Evolutionary conservation across 192 early-diverging fungal genomes (phyloP), one percentile per base, ranked within the genome.

Genomic region (Coemansia nantahalensis): DNA sequence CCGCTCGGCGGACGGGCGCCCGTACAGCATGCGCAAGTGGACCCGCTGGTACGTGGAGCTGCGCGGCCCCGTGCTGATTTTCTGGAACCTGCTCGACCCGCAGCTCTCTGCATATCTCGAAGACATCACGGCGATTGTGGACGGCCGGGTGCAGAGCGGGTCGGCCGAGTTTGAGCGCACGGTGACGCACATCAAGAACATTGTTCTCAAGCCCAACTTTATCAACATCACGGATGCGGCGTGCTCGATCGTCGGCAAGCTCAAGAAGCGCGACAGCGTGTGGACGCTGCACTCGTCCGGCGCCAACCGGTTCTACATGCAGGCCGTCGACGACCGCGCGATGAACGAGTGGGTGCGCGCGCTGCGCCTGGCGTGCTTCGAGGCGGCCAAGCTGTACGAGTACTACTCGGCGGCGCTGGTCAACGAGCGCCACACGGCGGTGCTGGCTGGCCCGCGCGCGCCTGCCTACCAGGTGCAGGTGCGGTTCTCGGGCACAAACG

Each of bases 181-280:
- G 16, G 56, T 76, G 15, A 69, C 56, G 0, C 65, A 68, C 19
- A 72, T 76, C 44, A 80, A 85, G 41, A 64, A 60, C 44, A 68
- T 78, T 1, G 67, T 81, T 22, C 59, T 68, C 13, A 77, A 77
- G 59, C 80, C 82, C 38, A 81, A 83, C 41, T 86, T 82, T 62
- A 87, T 89, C 78, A 91, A 89, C 67, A 81, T 91, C 41, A 79
- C 85, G 34, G 87, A 89, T 49, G 79, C 84, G 3, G 70, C 57
- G 10, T 80, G 82, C 32, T 72, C 80, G 18, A 80, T 86, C 41
- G 68, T 83, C 30, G 83, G 81, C 48, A 73, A 68, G 28, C 63
- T 79, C 15, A 67, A 77, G 32, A 79, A 86, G 45, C 67, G 79
- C 35, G 71, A 76, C 50, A 68, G 78, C 52, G 80, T 84, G 1